Percentiles rank a stretch among this genome's conserved stretches.
phyloP scores from a whole-genome alignment of 345 rosid species.

The Salix dunnii region DNA sequence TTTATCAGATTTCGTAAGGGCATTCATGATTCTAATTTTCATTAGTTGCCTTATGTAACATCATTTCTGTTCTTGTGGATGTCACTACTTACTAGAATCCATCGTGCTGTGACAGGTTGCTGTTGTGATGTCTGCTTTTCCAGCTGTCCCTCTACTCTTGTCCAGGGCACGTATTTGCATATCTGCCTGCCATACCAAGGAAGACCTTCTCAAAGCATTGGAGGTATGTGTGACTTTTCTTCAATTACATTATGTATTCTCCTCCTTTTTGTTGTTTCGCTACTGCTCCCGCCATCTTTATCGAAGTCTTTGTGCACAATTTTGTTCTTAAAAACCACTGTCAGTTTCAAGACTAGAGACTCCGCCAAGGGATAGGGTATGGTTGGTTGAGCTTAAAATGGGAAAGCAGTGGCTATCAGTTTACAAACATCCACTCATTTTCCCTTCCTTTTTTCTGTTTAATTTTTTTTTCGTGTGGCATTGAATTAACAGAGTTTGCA shows the following conservation, averaged over 20 bases:
- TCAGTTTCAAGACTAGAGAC: neutral
- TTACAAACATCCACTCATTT: neutral
- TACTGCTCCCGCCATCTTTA: neutral
- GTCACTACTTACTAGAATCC: neutral
- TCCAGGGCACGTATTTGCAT: constrained; percentile 86
- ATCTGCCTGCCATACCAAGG: constrained; percentile 70
- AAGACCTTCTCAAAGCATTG: constrained; percentile 66
- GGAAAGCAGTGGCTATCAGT: neutral
- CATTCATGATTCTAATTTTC: neutral
- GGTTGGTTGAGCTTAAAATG: neutral
- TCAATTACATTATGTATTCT: neutral
- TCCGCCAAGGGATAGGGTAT: neutral
- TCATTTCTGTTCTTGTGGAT: neutral
- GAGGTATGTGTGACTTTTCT: constrained; percentile 35
- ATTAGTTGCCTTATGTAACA: neutral
- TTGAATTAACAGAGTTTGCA: neutral
- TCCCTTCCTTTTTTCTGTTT: neutral
- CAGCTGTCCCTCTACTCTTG: constrained; percentile 43
- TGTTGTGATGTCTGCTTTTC: constrained; percentile 16
- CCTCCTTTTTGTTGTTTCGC: neutral
- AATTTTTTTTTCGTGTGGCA: neutral
- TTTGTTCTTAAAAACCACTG: neutral
- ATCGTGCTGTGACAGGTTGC: constrained; percentile 19
- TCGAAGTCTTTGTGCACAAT: neutral
- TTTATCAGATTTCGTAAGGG: neutral